Evolutionary conservation across 2,329 filamentous ascomycete species (phyloP).

Genomic region (Exophiala alcalophila): DNA sequence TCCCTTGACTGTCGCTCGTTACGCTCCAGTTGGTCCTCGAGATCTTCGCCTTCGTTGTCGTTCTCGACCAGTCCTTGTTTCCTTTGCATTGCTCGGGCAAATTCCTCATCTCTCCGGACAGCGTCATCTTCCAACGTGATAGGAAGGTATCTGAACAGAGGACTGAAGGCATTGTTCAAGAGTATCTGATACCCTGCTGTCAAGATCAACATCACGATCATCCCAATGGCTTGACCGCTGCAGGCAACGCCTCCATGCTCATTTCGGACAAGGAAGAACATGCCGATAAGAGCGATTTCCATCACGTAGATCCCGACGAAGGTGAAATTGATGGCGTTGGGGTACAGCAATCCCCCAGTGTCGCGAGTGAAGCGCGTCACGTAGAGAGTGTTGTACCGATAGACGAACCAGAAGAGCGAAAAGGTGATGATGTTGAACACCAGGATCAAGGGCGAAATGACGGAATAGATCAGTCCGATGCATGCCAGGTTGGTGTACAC

Average conservation of each 20-base stretch:
- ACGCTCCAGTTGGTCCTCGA: constrained; percentile 47
- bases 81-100: constrained; percentile 71
- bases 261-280: constrained; percentile 77
- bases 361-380: constrained; percentile 86
- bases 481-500: constrained; percentile 96
- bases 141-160: constrained; percentile 82
- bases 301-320: constrained; percentile 95
- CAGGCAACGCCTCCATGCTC: constrained; percentile 56
- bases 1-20: constrained; percentile 42
- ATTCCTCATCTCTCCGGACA: constrained; percentile 83
- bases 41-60: constrained; percentile 47
- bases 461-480: constrained; percentile 83
- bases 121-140: constrained; percentile 96
- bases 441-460: constrained; percentile 85
- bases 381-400: constrained; percentile 95
- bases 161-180: constrained; percentile 78
- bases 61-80: constrained; percentile 63
- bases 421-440: constrained; percentile 94
- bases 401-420: constrained; percentile 84
- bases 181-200: constrained; percentile 76
- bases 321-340: constrained; percentile 87
- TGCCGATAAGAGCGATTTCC: constrained; percentile 82
- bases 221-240: constrained; percentile 74
- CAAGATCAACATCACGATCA: constrained; percentile 70
- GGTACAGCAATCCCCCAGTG: constrained; percentile 89